Conservation (phyloP, 2,329 filamentous ascomycete genomes). For the Apiospora hydei region DNA sequence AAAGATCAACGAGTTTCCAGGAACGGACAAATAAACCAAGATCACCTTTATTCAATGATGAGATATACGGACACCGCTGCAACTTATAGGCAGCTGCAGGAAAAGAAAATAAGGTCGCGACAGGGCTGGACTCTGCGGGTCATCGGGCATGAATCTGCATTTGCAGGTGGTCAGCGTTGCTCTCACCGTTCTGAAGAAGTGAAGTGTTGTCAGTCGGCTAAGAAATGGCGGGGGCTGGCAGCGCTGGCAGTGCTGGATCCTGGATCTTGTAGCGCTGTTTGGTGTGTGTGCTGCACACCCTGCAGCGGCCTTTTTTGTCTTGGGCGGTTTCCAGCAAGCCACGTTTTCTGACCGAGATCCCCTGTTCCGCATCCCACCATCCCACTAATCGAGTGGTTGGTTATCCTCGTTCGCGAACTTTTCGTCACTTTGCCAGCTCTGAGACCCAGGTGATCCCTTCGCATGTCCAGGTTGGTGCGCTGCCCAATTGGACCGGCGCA, state of each 20-base stretch:
- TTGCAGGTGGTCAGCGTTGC: not conserved
- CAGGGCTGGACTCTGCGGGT: not conserved
- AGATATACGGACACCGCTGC: not conserved
- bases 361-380: not conserved
- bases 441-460: not conserved
- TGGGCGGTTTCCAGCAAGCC: not conserved
- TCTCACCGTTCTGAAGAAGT: not conserved
- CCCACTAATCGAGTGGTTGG: slow-evolving; percentile 2
- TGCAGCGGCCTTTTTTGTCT: not conserved
- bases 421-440: not conserved
- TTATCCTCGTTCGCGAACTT: not conserved
- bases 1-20: not conserved
- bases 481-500: not conserved
- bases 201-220: not conserved
- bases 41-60: not conserved
- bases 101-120: not conserved
- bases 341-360: slow-evolving; percentile 13
- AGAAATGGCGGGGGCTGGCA: slow-evolving; percentile 12
- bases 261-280: not conserved
- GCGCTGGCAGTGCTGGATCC: too few species aligned
- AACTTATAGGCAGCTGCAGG: not conserved
- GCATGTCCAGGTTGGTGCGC: not conserved
- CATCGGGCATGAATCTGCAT: slow-evolving; percentile 10
- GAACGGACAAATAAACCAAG: not conserved
- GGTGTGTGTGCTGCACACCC: not conserved